A percentile compares a stretch with the other conserved stretches of the same genome.
phyloP scores from a whole-genome alignment of 208 protist genomes.

The Trypanosoma boissoni region DNA sequence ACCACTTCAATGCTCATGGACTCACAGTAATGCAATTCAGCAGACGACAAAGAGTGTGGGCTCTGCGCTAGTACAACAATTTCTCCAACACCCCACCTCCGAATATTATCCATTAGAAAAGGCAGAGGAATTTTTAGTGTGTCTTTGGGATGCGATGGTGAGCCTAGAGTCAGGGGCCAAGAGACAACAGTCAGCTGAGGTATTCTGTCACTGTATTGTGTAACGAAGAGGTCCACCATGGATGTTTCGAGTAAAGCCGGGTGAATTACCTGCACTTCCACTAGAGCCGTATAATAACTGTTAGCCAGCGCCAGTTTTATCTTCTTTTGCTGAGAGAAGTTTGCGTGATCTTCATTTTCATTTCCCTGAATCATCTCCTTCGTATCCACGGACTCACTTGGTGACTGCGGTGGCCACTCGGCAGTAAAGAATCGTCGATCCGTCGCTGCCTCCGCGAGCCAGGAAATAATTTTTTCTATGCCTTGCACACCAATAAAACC shows the following conservation, averaged over 20 bases:
- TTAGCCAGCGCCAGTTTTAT: conserved; percentile 32
- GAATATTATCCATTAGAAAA: conserved; percentile 28
- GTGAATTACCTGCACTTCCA: conserved; percentile 34
- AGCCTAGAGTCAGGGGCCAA: conserved; percentile 14
- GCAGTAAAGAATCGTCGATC: conserved; percentile 23
- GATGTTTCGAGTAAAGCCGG: conserved; percentile 30
- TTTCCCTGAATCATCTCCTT: too few species aligned
- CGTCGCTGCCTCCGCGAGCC: not conserved
- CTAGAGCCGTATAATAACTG: conserved; percentile 38
- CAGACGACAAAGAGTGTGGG: conserved; percentile 16
- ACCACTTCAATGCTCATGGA: conserved; percentile 44
- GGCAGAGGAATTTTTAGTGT: conserved; percentile 28
- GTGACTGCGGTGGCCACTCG: conserved; percentile 6
- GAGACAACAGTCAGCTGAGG: conserved; percentile 15
- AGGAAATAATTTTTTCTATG: too few species aligned
- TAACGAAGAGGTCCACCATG: conserved; percentile 43
- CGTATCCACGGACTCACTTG: too few species aligned
- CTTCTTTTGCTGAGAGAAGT: not conserved
- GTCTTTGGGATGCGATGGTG: not conserved
- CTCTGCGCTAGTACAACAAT: not conserved
- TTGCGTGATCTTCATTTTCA: not conserved
- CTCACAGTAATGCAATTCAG: conserved; percentile 32
- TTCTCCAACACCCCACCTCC: conserved; percentile 6
- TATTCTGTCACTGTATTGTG: conserved; percentile 25
- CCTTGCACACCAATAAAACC: not conserved